Conservation (phyloP, 78 protist species). For the Pigoraptor vietnamica region DNA sequence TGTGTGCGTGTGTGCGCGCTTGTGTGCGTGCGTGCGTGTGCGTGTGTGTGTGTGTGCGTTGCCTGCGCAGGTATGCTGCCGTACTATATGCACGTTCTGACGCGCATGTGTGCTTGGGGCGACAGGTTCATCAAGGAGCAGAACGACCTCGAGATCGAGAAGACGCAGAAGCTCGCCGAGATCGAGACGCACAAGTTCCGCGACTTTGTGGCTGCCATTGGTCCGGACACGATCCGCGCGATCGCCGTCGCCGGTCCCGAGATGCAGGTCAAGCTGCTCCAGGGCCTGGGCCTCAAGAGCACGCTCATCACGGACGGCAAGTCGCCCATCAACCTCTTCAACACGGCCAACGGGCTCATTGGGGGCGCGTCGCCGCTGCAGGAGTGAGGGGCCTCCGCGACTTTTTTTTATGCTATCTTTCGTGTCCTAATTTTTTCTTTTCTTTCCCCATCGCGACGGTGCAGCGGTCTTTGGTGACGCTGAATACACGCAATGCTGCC, state of each 20-base stretch:
- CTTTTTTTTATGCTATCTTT: not conserved
- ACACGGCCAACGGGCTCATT: conserved; percentile 74
- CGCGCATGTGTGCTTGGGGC: not conserved
- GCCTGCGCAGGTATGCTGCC: no score
- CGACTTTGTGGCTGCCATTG: conserved; percentile 48
- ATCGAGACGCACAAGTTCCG: conserved; percentile 74
- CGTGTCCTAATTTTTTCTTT: not conserved
- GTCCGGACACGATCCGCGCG: conserved; percentile 54
- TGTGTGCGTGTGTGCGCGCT: not conserved
- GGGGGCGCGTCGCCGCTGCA: conserved; percentile 12
- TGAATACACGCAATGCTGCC: no score
- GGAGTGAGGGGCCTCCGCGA: not conserved
- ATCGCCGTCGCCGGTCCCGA: conserved; percentile 82
- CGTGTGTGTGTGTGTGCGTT: no score
- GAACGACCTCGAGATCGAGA: conserved; percentile 64
- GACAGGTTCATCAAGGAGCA: conserved; percentile 25
- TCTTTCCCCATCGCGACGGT: not conserved
- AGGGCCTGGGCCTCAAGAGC: conserved; percentile 62
- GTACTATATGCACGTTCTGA: no score
- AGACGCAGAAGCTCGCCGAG: conserved; percentile 27
- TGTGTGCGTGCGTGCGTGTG: not conserved
- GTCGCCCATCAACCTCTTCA: conserved; percentile 81
- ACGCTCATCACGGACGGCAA: conserved; percentile 78
- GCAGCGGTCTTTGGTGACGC: no score
- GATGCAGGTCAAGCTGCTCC: conserved; percentile 71